These are phyloP conservation scores for Phytophthora cactorum DNA, from an alignment of 352 stramenopile species.

Conservation along the genomic window DNA sequence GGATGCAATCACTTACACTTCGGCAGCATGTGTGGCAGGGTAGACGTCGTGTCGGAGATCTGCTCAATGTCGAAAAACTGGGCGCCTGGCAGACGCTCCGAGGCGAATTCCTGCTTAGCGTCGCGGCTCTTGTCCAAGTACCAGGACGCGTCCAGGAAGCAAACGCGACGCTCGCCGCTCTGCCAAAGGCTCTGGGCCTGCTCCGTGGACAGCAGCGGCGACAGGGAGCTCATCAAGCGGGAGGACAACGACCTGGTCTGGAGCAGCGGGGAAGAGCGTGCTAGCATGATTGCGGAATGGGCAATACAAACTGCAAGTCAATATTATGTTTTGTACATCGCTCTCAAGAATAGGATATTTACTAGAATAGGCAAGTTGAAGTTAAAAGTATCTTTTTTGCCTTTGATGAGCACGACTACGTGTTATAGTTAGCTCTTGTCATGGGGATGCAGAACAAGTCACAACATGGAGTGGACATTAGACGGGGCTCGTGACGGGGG, in stretches of 20 bases:
- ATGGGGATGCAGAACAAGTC: background rate
- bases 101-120: conserved; percentile 58
- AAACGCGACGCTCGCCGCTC: conserved; percentile 40
- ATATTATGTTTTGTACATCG: background rate
- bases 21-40: conserved; percentile 89
- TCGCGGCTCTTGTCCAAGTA: conserved; percentile 83
- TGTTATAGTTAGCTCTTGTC: background rate
- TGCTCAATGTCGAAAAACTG: conserved; percentile 94
- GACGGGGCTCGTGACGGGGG: conserved; percentile 9
- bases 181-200: conserved; percentile 47
- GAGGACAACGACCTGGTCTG: background rate
- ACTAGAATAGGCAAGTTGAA: conserved; percentile 1
- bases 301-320: conserved; percentile 2
- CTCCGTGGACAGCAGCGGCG: conserved; percentile 65
- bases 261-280: too few species aligned
- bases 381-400: background rate
- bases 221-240: conserved; percentile 26
- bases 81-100: conserved; percentile 77
- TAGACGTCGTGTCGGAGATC: conserved; percentile 69
- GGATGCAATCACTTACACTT: conserved; percentile 26
- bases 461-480: conserved; percentile 2
- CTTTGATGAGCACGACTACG: too few species aligned
- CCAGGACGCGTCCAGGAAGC: conserved; percentile 83
- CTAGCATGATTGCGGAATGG: background rate
- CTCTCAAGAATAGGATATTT: background rate